Conservation (phyloP, 2,329 filamentous ascomycete genomes). For the Fusarium sp. region DNA sequence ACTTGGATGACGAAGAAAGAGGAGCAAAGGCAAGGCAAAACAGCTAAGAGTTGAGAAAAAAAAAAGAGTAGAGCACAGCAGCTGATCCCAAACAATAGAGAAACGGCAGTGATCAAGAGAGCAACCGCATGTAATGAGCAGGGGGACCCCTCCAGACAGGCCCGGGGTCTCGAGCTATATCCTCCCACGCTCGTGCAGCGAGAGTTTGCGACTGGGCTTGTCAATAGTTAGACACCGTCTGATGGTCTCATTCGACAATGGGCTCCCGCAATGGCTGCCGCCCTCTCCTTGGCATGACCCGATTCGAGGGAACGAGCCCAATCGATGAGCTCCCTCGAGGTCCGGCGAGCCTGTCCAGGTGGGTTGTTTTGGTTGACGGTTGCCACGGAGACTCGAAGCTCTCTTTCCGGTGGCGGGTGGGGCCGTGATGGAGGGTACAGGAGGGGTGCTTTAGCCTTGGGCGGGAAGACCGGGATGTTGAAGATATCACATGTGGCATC, state of each 20-base stretch:
- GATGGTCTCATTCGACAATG: conserved; percentile 24
- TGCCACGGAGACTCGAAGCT: conserved; percentile 21
- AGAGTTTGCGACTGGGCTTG: conserved; percentile 31
- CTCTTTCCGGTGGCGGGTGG: conserved; percentile 21
- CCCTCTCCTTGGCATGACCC: conserved; percentile 25
- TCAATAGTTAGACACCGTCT: conserved; percentile 10
- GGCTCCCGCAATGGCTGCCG: conserved; percentile 19
- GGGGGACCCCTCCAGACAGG: conserved; percentile 5
- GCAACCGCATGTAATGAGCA: conserved; percentile 18
- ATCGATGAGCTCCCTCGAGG: conserved; percentile 1
- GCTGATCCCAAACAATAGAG: conserved; percentile 9
- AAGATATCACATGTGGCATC: conserved; percentile 27
- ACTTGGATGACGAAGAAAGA: neutral
- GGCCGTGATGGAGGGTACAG: conserved; percentile 16
- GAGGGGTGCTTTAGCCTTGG: conserved; percentile 13
- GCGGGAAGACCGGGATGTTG: conserved; percentile 25
- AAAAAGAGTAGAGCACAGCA: neutral
- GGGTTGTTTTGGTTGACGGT: conserved; percentile 32
- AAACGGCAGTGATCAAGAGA: conserved; percentile 12
- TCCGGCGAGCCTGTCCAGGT: neutral
- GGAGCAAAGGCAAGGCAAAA: neutral
- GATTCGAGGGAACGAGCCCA: conserved; percentile 1
- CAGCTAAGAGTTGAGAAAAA: neutral
- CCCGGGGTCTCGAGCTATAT: neutral
- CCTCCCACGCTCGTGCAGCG: neutral